Evolutionary conservation across 345 rosid species (phyloP).

Genomic region (Hirschfeldia incana): DNA sequence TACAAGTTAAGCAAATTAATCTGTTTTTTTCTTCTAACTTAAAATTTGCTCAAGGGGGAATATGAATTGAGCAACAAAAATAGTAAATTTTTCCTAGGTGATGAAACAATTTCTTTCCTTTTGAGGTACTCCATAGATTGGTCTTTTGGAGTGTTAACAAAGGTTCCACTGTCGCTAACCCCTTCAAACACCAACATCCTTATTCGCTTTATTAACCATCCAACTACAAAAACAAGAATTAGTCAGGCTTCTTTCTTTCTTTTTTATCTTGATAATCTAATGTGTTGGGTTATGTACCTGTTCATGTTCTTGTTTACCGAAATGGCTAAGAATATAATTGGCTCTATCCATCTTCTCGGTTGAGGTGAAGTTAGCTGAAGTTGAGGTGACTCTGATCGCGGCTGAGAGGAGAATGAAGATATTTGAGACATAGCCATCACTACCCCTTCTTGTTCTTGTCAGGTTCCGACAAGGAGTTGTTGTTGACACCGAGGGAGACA

Average conservation of each 20-base stretch:
- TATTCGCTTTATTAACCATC: not conserved
- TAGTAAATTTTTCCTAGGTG: not conserved
- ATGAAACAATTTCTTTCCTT: not conserved
- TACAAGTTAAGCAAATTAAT: not conserved
- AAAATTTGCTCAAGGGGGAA: not conserved
- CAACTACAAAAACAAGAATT: not conserved
- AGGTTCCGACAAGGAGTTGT: too few species aligned
- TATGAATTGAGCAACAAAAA: not conserved
- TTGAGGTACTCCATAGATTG: not conserved
- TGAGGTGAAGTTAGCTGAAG: too few species aligned
- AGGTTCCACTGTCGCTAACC: not conserved
- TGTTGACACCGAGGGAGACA: too few species aligned
- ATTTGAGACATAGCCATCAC: too few species aligned
- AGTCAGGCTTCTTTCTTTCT: not conserved
- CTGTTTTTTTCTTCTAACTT: not conserved
- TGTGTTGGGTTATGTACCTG: not conserved
- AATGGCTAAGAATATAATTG: not conserved
- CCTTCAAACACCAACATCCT: not conserved
- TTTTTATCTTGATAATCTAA: not conserved
- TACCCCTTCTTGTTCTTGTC: too few species aligned
- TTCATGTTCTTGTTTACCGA: not conserved
- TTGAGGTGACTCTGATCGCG: too few species aligned
- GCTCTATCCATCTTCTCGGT: not conserved
- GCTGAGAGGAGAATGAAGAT: too few species aligned
- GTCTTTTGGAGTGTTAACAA: not conserved